Conservation (phyloP, 2,329 filamentous ascomycete genomes). For the Epichloe baconii region DNA sequence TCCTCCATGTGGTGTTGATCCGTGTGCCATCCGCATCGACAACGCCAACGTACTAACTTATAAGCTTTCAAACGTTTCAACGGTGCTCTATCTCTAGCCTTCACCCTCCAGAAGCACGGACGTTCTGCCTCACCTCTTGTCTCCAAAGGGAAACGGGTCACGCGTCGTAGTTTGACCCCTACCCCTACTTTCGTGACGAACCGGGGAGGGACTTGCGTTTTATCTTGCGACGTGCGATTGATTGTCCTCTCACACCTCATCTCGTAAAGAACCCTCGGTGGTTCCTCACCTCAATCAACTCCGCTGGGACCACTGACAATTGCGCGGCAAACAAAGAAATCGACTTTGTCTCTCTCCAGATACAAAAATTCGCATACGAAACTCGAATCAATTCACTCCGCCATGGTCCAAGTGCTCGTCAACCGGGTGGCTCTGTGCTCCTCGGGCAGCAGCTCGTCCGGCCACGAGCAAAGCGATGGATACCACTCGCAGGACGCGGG, state of each 20-base stretch:
- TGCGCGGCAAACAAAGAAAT: background rate
- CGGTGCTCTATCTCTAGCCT: background rate
- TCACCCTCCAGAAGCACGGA: background rate
- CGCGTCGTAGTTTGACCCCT: background rate
- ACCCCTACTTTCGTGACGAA: background rate
- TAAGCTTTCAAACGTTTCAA: background rate
- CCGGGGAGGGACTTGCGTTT: background rate
- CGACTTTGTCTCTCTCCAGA: background rate
- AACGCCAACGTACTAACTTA: background rate
- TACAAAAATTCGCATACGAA: background rate
- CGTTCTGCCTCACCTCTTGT: background rate
- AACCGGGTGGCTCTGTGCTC: constrained; percentile 15
- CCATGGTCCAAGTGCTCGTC: constrained; percentile 21
- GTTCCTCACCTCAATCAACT: background rate
- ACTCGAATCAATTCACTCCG: background rate
- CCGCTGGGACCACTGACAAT: background rate
- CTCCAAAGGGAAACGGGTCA: background rate
- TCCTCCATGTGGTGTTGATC: background rate
- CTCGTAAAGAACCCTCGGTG: background rate
- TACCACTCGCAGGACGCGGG: constrained; percentile 8
- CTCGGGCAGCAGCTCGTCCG: constrained; percentile 8
- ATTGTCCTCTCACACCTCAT: background rate
- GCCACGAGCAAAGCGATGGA: constrained; percentile 12
- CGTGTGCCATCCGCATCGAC: background rate
- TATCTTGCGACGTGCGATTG: background rate